These are phyloP conservation scores for Cytospora paraplurivora DNA, from an alignment of 2,329 filamentous ascomycete genomes.

Conservation along the genomic window DNA sequence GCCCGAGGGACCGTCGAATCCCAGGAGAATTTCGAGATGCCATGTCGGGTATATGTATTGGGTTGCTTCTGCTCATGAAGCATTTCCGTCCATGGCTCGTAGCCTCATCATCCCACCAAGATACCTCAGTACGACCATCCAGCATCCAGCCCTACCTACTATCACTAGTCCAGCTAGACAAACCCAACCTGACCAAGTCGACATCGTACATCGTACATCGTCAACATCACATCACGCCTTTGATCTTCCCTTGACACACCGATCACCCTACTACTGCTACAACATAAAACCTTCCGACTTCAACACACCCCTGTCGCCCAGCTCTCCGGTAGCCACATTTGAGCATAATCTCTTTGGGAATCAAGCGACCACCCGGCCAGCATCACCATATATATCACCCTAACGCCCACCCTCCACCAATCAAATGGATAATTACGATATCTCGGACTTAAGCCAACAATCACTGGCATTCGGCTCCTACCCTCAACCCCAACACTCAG, in stretches of 20 bases:
- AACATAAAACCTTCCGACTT: constrained; percentile 15
- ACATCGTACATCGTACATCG: background rate
- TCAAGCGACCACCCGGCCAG: constrained; percentile 4
- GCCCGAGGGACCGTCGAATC: constrained; percentile 19
- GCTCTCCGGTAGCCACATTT: background rate
- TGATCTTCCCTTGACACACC: constrained; percentile 13
- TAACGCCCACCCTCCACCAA: constrained; percentile 7
- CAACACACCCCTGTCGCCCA: constrained; percentile 17
- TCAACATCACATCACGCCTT: constrained; percentile 17
- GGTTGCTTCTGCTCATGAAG: constrained; percentile 23
- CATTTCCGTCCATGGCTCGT: constrained; percentile 8
- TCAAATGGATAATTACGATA: constrained; percentile 28
- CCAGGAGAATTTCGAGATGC: constrained; percentile 10
- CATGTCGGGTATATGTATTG: constrained; percentile 29
- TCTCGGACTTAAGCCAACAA: constrained; percentile 27
- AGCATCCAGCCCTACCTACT: no score
- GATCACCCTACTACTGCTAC: constrained; percentile 14
- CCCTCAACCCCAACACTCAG: constrained; percentile 25
- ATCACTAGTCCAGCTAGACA: no score
- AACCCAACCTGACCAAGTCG: no score
- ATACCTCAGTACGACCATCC: constrained; percentile 7
- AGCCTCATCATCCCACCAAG: constrained; percentile 27
- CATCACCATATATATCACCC: constrained; percentile 10
- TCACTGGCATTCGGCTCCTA: constrained; percentile 26
- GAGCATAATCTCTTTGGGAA: constrained; percentile 4